A percentile compares a stretch with the other conserved stretches of the same genome.
Conservation (phyloP, 1,284 basidiomycete species). For the Hymenochaete sp. region DNA sequence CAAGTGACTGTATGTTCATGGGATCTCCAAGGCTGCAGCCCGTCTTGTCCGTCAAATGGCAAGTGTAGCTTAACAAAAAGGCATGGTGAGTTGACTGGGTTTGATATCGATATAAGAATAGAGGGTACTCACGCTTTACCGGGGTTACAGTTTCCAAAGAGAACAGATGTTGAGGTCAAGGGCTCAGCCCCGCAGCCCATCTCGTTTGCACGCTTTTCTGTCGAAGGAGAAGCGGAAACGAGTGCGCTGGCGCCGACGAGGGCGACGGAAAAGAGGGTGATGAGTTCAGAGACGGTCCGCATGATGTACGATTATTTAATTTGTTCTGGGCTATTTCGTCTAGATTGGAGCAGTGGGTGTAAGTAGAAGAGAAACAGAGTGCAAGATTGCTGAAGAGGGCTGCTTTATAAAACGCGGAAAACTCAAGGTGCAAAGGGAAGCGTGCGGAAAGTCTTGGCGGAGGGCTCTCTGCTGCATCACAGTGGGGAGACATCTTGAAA, state of each 20-base stretch:
- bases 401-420: no score
- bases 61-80: neutral
- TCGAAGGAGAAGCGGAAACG: no score
- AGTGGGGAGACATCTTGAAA: no score
- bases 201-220: neutral
- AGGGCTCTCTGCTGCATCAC: no score
- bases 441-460: no score
- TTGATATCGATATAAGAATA: neutral
- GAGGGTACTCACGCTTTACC: neutral
- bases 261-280: neutral
- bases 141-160: neutral
- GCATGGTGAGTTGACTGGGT: neutral
- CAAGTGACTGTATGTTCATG: neutral
- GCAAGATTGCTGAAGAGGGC: no score
- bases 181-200: constrained; percentile 2
- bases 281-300: no score
- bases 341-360: no score
- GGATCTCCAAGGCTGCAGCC: neutral
- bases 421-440: no score
- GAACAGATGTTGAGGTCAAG: neutral
- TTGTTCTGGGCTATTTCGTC: no score
- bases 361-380: no score
- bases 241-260: neutral
- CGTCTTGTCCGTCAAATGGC: neutral
- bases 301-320: no score